These are phyloP conservation scores for Podila epicladia DNA, from an alignment of 192 early-diverging fungal species.

Conservation along the genomic window DNA sequence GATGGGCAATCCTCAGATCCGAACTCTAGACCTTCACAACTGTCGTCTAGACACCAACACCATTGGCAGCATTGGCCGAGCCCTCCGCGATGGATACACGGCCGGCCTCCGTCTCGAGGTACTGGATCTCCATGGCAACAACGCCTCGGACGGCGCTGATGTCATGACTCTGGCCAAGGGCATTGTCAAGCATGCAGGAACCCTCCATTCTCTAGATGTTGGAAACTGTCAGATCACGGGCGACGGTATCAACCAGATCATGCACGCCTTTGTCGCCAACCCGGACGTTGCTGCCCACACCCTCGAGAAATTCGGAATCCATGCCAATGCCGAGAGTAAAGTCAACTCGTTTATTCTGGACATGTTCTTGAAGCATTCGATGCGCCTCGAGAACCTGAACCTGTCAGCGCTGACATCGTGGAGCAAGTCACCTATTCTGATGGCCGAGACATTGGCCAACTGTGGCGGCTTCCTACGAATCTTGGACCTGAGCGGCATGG, in stretches of 20 bases:
- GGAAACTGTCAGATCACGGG: constrained; percentile 45
- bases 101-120: constrained; percentile 25
- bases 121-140: constrained; percentile 31
- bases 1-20: constrained; percentile 51
- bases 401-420: constrained; percentile 37
- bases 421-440: constrained; percentile 48
- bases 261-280: constrained; percentile 51
- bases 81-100: constrained; percentile 20
- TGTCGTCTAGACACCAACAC: constrained; percentile 26
- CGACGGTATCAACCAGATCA: constrained; percentile 50
- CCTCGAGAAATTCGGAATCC: constrained; percentile 32
- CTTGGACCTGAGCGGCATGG: constrained; percentile 43
- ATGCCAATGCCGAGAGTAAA: constrained; percentile 39
- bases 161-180: constrained; percentile 49
- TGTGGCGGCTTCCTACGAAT: constrained; percentile 27
- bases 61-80: constrained; percentile 39
- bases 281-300: constrained; percentile 45
- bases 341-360: constrained; percentile 49
- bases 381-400: constrained; percentile 39
- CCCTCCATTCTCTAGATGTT: constrained; percentile 25
- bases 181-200: constrained; percentile 49
- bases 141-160: constrained; percentile 43
- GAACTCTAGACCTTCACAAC: constrained; percentile 25
- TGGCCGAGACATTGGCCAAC: constrained; percentile 45
- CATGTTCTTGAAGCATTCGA: constrained; percentile 49